phyloP scores from a whole-genome alignment of 1,284 basidiomycete species.

The Rhizoctonia solani region DNA sequence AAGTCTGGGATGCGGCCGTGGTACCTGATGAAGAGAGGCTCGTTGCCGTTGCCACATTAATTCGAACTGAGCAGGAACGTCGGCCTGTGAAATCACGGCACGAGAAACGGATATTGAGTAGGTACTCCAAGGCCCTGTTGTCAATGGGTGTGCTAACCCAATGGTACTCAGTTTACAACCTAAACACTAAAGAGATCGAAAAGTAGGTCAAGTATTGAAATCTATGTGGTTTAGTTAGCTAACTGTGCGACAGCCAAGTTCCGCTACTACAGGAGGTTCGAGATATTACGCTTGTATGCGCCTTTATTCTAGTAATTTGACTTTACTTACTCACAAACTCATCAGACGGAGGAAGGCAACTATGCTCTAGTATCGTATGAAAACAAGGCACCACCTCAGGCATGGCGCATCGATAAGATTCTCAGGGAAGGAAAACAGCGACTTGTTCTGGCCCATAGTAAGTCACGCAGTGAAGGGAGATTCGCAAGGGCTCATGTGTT shows the following conservation, averaged over 20 bases:
- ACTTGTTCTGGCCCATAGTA: conserved; percentile 16
- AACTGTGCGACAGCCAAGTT: conserved; percentile 58
- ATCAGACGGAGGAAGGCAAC: conserved; percentile 47
- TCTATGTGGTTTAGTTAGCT: not conserved
- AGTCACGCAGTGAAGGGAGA: not conserved
- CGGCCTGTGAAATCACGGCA: conserved; percentile 71
- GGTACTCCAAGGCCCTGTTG: conserved; percentile 41
- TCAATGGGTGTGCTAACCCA: not conserved
- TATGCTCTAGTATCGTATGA: conserved; percentile 73
- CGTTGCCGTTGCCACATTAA: conserved; percentile 70
- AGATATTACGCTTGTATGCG: conserved; percentile 66
- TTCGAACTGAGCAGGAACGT: conserved; percentile 62
- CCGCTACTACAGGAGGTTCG: conserved; percentile 77
- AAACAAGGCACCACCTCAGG: conserved; percentile 75
- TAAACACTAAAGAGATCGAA: conserved; percentile 63
- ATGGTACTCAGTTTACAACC: conserved; percentile 64
- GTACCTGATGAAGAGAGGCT: conserved; percentile 62
- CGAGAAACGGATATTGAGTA: conserved; percentile 77
- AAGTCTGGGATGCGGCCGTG: conserved; percentile 71
- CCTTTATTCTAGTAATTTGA: conserved; percentile 36
- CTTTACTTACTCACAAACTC: not conserved
- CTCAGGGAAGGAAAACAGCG: conserved; percentile 45
- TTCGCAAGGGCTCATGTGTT: not conserved
- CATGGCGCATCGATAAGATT: conserved; percentile 73
- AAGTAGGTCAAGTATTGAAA: conserved; percentile 52